Evolutionary conservation across 2,329 filamentous ascomycete genomes (phyloP), one percentile per base, ranked within the genome.

Genomic region (Pestalotiopsis sp.): DNA sequence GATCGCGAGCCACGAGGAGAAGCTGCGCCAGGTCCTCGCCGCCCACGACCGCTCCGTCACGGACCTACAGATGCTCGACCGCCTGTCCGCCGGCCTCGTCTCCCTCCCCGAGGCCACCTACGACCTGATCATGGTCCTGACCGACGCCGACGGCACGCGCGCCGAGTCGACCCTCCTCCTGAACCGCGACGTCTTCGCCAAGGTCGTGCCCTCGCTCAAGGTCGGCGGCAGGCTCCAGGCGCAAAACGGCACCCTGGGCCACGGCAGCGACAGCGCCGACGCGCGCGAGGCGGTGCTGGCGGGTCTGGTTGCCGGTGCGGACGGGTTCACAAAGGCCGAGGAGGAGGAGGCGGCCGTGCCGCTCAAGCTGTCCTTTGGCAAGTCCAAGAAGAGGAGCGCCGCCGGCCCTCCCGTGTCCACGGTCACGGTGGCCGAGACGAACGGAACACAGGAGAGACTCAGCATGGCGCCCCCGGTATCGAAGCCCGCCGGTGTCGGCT

Each of bases 41-140:
- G 84, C 89, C 68, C 90, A 93, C 83, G 90, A 96, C 80, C 91
- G 94, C 77, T 83, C 87, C 71, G 85, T 87, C 60, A 95, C 94
- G 71, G 96, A 99, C 78, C 86, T 99, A 66, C 96, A 98, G 81
- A 99, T 99, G 96, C 92, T 99, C 70, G 96, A 99, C 83, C 93
- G 96, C 65, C 88, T 99, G 56, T 90, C 93, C 1, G 88, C 93
- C 45, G 94, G 94, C 70, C 86, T 97, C 49, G 93, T 96, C 68
- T 85, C 90, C 7, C 90, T 99, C 0, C 92, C 95, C 1, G 74
- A 88, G 66, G 84, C 88, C 63, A 92, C 93, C 67, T 99, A 99
- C 84, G 93, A 97, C 79, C 82, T 92, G 58, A 88, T 98, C 58
- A 88, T 98, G 62, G 87, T 99, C 66, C 90, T 98, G 71, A 92